Evolutionary conservation across 2,329 filamentous ascomycete species (phyloP).

Genomic region (Microascus cirrosus): DNA sequence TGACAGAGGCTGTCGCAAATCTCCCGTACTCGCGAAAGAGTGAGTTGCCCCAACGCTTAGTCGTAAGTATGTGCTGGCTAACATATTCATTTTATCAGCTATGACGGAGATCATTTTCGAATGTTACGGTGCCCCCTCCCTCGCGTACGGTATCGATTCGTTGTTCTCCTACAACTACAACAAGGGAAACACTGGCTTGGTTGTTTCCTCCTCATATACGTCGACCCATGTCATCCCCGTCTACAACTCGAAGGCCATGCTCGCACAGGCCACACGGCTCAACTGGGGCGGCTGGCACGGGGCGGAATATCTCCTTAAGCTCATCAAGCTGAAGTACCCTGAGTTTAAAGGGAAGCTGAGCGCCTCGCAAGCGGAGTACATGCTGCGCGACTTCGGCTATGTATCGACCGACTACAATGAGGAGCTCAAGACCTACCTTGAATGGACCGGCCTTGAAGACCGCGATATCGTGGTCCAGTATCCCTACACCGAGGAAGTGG

Average conservation of each 20-base stretch:
- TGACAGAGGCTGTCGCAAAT: conserved; percentile 94
- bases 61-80: neutral
- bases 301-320: conserved; percentile 82
- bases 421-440: conserved; percentile 67
- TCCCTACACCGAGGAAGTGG: conserved; percentile 82
- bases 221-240: conserved; percentile 94
- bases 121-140: conserved; percentile 80
- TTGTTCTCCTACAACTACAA: conserved; percentile 95
- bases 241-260: conserved; percentile 70
- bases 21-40: conserved; percentile 79
- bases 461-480: conserved; percentile 84
- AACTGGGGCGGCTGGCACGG: conserved; percentile 93
- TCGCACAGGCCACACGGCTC: conserved; percentile 75
- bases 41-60: conserved; percentile 29
- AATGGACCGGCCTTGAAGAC: conserved; percentile 88
- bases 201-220: conserved; percentile 85
- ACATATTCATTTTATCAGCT: conserved; percentile 35
- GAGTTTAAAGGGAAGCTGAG: conserved; percentile 79
- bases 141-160: conserved; percentile 91
- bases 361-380: conserved; percentile 73
- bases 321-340: conserved; percentile 85
- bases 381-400: conserved; percentile 84
- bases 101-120: conserved; percentile 98
- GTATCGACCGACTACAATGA: conserved; percentile 72
- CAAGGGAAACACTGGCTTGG: conserved; percentile 72